Conservation (phyloP, 2,329 filamentous ascomycete species). For the Fusarium praegraminearum region DNA sequence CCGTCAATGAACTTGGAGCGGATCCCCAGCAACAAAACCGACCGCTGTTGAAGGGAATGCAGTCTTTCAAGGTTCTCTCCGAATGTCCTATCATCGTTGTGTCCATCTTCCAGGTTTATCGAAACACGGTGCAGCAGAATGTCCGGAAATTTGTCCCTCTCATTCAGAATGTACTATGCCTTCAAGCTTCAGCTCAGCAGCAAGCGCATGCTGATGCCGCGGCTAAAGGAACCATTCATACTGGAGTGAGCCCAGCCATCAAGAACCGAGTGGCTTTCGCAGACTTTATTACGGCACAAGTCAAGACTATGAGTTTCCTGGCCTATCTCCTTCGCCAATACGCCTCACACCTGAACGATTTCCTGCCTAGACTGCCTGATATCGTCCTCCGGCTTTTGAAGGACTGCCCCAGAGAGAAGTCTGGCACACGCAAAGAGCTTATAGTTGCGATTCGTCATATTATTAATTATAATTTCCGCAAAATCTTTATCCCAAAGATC, state of each 20-base stretch:
- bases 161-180: conserved; percentile 88
- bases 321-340: conserved; percentile 93
- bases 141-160: conserved; percentile 93
- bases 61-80: conserved; percentile 97
- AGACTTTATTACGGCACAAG: conserved; percentile 97
- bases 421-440: conserved; percentile 91
- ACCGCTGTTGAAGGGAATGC: conserved; percentile 90
- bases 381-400: conserved; percentile 92
- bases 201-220: conserved; percentile 89
- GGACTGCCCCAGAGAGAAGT: conserved; percentile 95
- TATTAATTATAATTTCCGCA: conserved; percentile 98
- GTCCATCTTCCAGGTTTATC: conserved; percentile 95
- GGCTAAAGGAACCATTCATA: conserved; percentile 84
- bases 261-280: conserved; percentile 95
- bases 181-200: conserved; percentile 93
- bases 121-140: conserved; percentile 81
- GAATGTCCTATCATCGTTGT: conserved; percentile 99
- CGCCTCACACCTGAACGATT: conserved; percentile 86
- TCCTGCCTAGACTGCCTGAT: conserved; percentile 84
- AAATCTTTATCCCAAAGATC: conserved; percentile 94
- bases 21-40: conserved; percentile 86
- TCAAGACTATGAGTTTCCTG: conserved; percentile 99
- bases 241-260: conserved; percentile 92
- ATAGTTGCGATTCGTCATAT: conserved; percentile 97
- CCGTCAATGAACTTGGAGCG: conserved; percentile 81